Evolutionary conservation across 169 alveolate species (phyloP).

Genomic region (Cryptosporidium tyzzeri): DNA sequence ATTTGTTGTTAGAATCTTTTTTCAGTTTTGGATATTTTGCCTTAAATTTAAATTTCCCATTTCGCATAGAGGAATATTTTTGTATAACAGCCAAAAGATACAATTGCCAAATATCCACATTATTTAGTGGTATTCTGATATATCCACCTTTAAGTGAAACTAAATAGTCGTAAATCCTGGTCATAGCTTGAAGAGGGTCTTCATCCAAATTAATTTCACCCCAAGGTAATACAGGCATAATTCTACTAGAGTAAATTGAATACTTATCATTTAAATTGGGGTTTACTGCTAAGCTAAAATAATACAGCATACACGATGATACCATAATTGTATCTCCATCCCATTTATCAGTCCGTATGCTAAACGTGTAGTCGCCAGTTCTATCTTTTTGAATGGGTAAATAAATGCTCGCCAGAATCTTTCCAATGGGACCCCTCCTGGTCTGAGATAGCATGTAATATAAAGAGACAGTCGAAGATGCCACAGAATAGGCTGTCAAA

Average conservation of each 20-base stretch:
- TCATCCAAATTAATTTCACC: slow-evolving; percentile 8
- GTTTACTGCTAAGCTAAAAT: slow-evolving; percentile 52
- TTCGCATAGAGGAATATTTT: slow-evolving; percentile 26
- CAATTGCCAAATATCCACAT: slow-evolving; percentile 67
- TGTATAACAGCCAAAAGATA: slow-evolving; percentile 39
- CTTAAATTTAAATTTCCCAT: slow-evolving; percentile 15
- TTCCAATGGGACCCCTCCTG: slow-evolving; percentile 38
- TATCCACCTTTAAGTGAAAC: slow-evolving; percentile 39
- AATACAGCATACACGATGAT: slow-evolving; percentile 52
- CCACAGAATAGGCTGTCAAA: slow-evolving; percentile 41
- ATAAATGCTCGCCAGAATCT: slow-evolving; percentile 50
- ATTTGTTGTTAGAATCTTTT: not conserved
- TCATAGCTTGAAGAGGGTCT: slow-evolving; percentile 47
- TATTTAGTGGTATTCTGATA: slow-evolving; percentile 32
- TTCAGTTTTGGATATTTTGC: not conserved
- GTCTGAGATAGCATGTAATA: slow-evolving; percentile 67
- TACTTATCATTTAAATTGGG: slow-evolving; percentile 30
- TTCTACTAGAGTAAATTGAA: slow-evolving; percentile 7
- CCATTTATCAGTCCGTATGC: slow-evolving; percentile 33
- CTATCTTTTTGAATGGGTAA: slow-evolving; percentile 44
- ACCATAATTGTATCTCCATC: slow-evolving; percentile 68
- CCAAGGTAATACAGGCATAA: slow-evolving; percentile 53
- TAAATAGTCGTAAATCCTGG: slow-evolving; percentile 27
- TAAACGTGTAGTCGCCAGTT: slow-evolving; percentile 43
- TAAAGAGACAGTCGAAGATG: slow-evolving; percentile 38